Percentiles rank a stretch among this genome's conserved stretches.
Evolutionary conservation across 2,329 filamentous ascomycete species (phyloP).

Genomic region (Ophiocordyceps camponoti-leonardi): DNA sequence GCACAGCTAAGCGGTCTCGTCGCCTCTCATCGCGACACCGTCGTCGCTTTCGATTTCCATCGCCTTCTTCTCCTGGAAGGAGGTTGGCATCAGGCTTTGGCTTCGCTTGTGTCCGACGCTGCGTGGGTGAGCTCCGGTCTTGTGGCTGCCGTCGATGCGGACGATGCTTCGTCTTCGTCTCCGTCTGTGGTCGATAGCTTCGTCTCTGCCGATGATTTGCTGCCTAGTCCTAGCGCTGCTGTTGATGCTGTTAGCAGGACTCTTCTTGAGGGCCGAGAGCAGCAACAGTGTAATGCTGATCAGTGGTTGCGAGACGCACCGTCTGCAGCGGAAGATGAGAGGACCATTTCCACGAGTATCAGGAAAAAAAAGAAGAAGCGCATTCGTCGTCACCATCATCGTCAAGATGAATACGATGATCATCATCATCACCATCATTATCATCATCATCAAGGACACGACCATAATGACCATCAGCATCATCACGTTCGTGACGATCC

Average conservation of each 20-base stretch:
- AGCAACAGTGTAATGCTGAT: slow-evolving; percentile 9
- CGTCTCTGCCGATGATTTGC: slow-evolving; percentile 19
- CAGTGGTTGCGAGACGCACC: slow-evolving; percentile 16
- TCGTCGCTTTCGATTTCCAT: slow-evolving; percentile 67
- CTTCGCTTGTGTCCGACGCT: slow-evolving; percentile 17
- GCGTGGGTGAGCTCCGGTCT: slow-evolving; percentile 16
- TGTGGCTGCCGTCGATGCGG: slow-evolving; percentile 8
- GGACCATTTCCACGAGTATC: slow-evolving; percentile 27
- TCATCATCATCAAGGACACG: no score
- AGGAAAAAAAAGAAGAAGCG: slow-evolving; percentile 27
- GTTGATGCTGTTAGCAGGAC: slow-evolving; percentile 35
- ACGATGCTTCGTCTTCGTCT: slow-evolving; percentile 11
- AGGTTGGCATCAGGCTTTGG: slow-evolving; percentile 70
- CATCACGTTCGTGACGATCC: no score
- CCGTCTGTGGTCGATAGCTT: slow-evolving; percentile 4
- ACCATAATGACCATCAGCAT: neutral
- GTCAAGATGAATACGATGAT: slow-evolving; percentile 17
- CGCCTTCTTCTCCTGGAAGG: slow-evolving; percentile 54
- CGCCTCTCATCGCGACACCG: slow-evolving; percentile 43
- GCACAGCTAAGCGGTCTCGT: slow-evolving; percentile 56
- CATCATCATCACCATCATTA: slow-evolving; percentile 7
- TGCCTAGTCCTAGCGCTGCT: slow-evolving; percentile 31
- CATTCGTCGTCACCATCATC: slow-evolving; percentile 14
- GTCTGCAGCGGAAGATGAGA: slow-evolving; percentile 13
- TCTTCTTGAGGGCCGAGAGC: slow-evolving; percentile 21